These are phyloP conservation scores for Plasmodium ovale DNA, from an alignment of 169 alveolate species.

Conservation along the genomic window DNA sequence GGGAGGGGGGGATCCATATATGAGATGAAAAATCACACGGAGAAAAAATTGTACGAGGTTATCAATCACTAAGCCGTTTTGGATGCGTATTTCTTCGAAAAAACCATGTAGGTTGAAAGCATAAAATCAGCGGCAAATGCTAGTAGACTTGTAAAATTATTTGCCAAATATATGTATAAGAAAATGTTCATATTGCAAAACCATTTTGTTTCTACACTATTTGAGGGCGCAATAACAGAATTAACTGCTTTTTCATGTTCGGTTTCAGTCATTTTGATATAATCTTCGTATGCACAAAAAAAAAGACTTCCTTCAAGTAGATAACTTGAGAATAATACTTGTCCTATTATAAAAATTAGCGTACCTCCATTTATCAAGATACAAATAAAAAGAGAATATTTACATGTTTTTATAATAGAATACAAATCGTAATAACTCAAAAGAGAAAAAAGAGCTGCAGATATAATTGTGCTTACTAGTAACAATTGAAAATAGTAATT, in stretches of 20 bases:
- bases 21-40: too few species aligned
- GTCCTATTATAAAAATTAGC: slow-evolving; percentile 26
- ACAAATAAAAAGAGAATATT: slow-evolving; percentile 38
- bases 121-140: slow-evolving; percentile 18
- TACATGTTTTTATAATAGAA: slow-evolving; percentile 51
- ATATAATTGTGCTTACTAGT: slow-evolving; percentile 27
- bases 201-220: slow-evolving; percentile 53
- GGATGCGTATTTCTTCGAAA: slow-evolving; percentile 27
- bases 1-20: too few species aligned
- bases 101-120: slow-evolving; percentile 41
- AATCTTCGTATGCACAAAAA: slow-evolving; percentile 59
- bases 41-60: neutral
- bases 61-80: neutral
- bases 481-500: slow-evolving; percentile 22
- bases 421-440: slow-evolving; percentile 44
- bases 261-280: slow-evolving; percentile 1
- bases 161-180: slow-evolving; percentile 33
- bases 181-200: slow-evolving; percentile 25
- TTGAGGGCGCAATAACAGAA: slow-evolving; percentile 4
- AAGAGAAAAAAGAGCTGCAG: slow-evolving; percentile 7
- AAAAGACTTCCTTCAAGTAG: slow-evolving; percentile 44
- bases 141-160: slow-evolving; percentile 12
- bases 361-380: slow-evolving; percentile 32
- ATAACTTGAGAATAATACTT: slow-evolving; percentile 48
- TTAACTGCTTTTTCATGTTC: neutral